Conservation (phyloP, 1,284 basidiomycete genomes). For the Mrakiaceae sp. region DNA sequence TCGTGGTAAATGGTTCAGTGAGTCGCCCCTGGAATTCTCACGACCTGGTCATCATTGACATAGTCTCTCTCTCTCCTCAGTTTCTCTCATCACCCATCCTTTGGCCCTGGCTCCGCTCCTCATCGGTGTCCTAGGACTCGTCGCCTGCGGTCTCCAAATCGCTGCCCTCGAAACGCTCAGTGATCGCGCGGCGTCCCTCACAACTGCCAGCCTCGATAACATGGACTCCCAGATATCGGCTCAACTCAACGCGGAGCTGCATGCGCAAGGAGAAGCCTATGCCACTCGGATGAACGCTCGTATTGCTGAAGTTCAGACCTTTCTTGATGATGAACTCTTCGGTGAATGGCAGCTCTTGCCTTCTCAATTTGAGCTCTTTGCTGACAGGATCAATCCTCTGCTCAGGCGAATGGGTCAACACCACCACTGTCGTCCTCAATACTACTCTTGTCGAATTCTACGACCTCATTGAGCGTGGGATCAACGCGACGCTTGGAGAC, state of each 20-base stretch:
- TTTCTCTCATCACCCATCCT: slow-evolving; percentile 80
- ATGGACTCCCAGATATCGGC: slow-evolving; percentile 61
- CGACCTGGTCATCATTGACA: background rate
- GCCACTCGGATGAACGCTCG: slow-evolving; percentile 62
- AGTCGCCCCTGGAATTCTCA: slow-evolving; percentile 17
- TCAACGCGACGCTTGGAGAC: slow-evolving; percentile 62
- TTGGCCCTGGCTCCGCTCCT: slow-evolving; percentile 79
- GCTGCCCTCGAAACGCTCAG: slow-evolving; percentile 59
- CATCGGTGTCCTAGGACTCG: slow-evolving; percentile 78
- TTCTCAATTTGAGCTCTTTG: background rate
- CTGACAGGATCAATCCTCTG: background rate
- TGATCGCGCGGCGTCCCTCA: slow-evolving; percentile 48
- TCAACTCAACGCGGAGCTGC: slow-evolving; percentile 67
- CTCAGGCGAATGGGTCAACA: slow-evolving; percentile 59
- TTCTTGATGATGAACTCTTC: slow-evolving; percentile 76
- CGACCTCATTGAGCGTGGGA: slow-evolving; percentile 34
- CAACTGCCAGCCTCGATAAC: slow-evolving; percentile 48
- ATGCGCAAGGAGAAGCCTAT: slow-evolving; percentile 62
- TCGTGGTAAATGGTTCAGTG: slow-evolving; percentile 29
- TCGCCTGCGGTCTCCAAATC: slow-evolving; percentile 78
- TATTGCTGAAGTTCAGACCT: slow-evolving; percentile 54
- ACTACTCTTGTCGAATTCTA: slow-evolving; percentile 32
- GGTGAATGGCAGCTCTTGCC: slow-evolving; percentile 31
- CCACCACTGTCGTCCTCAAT: slow-evolving; percentile 80
- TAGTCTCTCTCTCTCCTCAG: slow-evolving; percentile 16